Evolutionary conservation across 75 land plant species (phyloP), one percentile per base, ranked within the genome.

Genomic region (Azolla pinnata): DNA sequence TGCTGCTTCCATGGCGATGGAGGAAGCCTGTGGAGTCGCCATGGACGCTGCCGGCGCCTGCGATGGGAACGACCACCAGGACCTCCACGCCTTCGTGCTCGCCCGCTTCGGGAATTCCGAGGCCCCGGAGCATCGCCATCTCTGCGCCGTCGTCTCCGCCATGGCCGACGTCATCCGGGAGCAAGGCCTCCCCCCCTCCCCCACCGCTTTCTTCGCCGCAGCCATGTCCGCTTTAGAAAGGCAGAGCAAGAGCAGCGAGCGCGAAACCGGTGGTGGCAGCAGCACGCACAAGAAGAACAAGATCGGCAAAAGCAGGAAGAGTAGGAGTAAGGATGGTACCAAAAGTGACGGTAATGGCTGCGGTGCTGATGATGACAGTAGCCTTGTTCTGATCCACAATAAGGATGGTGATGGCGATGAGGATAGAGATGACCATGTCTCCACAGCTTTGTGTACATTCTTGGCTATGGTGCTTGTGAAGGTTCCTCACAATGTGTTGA

Each of bases 161-260:
- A 85, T 93, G 69, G 42, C 84, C 5, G 87, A 85, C 61, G 79
- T 75, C 31, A 79, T 93, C 56, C 70, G 66, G 49, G 96, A 86
- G 33, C 96, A 93, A 47, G 55, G 63, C 44, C 45, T 83, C 35
- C 77, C 84, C 19, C 69, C 65, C n/a, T 46, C 85, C 24, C 83
- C 98, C 4, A 70, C 79, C 29, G 74, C 98, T 27, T 93, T 83
- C 72, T 93, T 93, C 50, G 84, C 79, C 42, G 87, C 90, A 58
- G 67, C 83, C 1, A 67, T 67, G 66, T 54, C 84, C 2, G 68
- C 96, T 29, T 70, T 88, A 16, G 77, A 67, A n/a, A 77, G 79
- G 20, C 79, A 85, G 44, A 33, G 54, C 18, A 31, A 50, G 18
- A 59, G 62, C 0, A 21, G 44, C 1, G n/a, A n/a, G n/a, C n/a